phyloP scores from a whole-genome alignment of 108 stramenopile genomes.

The Phaeodactylum tricornutum region DNA sequence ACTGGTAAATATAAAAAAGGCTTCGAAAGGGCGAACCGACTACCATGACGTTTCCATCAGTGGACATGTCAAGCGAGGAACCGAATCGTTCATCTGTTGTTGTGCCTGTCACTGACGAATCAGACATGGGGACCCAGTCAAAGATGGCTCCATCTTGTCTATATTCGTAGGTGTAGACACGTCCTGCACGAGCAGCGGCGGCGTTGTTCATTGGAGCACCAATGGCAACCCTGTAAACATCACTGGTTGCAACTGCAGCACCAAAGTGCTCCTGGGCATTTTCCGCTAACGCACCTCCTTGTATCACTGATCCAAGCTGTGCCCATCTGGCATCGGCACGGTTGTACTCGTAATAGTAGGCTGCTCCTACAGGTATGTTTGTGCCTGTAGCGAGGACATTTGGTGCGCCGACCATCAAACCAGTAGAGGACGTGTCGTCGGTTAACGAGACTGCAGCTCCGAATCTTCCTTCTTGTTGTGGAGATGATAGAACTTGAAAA shows the following conservation, averaged over 20 bases:
- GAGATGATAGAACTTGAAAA: too few species aligned
- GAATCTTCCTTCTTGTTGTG: too few species aligned
- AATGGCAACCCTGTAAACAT: not conserved
- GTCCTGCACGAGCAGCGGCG: too few species aligned
- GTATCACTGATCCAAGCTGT: not conserved
- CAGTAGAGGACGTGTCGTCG: too few species aligned
- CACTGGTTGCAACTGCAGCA: not conserved
- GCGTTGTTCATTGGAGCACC: not conserved
- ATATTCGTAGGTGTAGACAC: not conserved
- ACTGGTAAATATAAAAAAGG: not conserved
- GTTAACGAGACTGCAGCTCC: too few species aligned
- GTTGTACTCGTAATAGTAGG: slow-evolving; percentile 1
- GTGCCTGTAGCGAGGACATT: too few species aligned
- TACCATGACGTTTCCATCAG: slow-evolving; percentile 2
- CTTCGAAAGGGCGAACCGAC: not conserved
- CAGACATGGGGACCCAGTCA: not conserved
- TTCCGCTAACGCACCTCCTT: too few species aligned
- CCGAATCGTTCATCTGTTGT: not conserved
- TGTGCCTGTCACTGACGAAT: not conserved
- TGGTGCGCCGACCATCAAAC: too few species aligned
- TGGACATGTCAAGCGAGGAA: not conserved
- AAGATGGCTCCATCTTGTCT: too few species aligned
- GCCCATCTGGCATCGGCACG: not conserved
- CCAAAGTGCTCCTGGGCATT: not conserved
- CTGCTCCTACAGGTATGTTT: too few species aligned